Conservation (phyloP, 164 flowering plant species). For the Kingdonia uniflora region DNA sequence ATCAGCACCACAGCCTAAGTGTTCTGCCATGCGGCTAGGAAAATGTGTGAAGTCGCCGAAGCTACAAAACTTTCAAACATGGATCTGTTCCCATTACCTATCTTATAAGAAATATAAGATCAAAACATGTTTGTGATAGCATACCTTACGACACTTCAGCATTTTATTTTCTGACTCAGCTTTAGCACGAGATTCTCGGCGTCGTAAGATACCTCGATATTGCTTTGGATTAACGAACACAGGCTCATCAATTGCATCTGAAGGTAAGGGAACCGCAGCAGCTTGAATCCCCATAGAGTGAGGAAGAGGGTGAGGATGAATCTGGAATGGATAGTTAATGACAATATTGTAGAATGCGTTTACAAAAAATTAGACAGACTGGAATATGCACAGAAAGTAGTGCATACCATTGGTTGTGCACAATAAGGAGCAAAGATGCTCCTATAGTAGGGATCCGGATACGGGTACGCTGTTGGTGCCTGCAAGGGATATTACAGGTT, state of each 20-base stretch:
- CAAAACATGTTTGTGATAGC: not conserved
- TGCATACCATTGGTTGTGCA: slow-evolving; percentile 69
- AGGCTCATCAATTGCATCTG: slow-evolving; percentile 78
- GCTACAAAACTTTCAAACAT: too few species aligned
- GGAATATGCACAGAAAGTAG: not conserved
- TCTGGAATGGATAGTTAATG: slow-evolving; percentile 23
- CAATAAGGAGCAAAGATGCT: slow-evolving; percentile 85
- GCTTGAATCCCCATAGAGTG: slow-evolving; percentile 66
- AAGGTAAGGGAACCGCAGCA: slow-evolving; percentile 65
- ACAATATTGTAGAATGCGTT: not conserved
- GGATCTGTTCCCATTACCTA: too few species aligned
- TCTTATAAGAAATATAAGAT: not conserved
- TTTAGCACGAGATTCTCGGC: slow-evolving; percentile 79
- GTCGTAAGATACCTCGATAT: slow-evolving; percentile 71
- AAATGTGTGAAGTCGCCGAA: not conserved
- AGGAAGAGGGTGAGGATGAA: slow-evolving; percentile 27
- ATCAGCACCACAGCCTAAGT: too few species aligned
- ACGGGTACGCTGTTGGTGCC: slow-evolving; percentile 71
- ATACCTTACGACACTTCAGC: slow-evolving; percentile 57
- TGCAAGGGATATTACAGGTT: slow-evolving; percentile 13
- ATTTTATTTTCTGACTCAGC: slow-evolving; percentile 62
- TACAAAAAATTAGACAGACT: not conserved
- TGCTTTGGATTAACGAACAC: slow-evolving; percentile 83
- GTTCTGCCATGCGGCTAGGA: too few species aligned
- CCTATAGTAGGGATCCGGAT: slow-evolving; percentile 87